Evolutionary conservation across 305 asterid genomes (phyloP), one percentile per base, ranked within the genome.

Genomic region (Solanum hybrid): DNA sequence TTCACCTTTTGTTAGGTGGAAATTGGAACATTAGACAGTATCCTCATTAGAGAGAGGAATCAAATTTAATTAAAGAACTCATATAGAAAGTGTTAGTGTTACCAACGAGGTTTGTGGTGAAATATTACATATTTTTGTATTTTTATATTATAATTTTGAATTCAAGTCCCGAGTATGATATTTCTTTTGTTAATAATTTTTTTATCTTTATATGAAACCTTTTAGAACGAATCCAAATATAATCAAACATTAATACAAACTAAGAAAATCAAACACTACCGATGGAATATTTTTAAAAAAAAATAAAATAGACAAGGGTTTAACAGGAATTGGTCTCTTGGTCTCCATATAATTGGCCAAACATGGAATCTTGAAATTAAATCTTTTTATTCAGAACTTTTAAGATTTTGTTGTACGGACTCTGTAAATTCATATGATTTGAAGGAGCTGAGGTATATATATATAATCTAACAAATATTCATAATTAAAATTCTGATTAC

Each of bases 181-280:
- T 22, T 3, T 22, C 1, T 64, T 64, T 64, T 8, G 1, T 22
- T 64, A 64, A 1, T 8, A 64, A 22, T 0, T 0, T 2, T 22
- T 64, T 4, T 64, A 64, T 9, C 0, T 22, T 22, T 22, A 64
- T 22, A 22, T 20, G 10, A 20, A 60, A 20, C 10, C 2, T 20
- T 17, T 22, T 22, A 22, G 12, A 22, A 22, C 2, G 24, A 4
- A 64, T 22, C 10, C 3, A 64, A 64, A 64, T 64, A 0, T 64
- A 22, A 64, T 22, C 26, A 4, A 22, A 64, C 3, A 64, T 64
- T 22, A 64, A 64, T 64, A 64, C 1, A 64, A 22, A 64, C 26
- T 7, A 3, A 2, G 1, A 22, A 8, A 60, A 60, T 60, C 72
- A 60, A 60, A 20, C 24, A 60, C 3, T 8, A 60, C 26, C 1